Percentiles rank a stretch among this genome's conserved stretches.
phyloP scores from a whole-genome alignment of 306 rosid genomes.

The Leucaena leucocephala region DNA sequence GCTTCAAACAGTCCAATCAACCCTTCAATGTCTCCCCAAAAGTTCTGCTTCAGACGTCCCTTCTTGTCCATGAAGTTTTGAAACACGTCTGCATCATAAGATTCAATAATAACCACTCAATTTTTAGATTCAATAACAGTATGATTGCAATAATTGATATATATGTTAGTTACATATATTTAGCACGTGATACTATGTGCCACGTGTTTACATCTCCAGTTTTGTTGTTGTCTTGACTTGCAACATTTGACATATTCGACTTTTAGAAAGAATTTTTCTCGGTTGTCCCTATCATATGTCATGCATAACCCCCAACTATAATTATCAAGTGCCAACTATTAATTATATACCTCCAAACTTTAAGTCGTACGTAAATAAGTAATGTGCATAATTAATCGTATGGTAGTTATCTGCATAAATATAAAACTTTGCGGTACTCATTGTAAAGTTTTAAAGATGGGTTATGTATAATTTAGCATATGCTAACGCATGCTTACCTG shows the following conservation, averaged over 20 bases:
- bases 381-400: too few species aligned
- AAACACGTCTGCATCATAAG: slow-evolving; percentile 1
- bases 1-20: slow-evolving; percentile 43
- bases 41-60: background rate
- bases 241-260: background rate
- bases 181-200: too few species aligned
- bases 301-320: too few species aligned
- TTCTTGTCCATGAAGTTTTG: slow-evolving; percentile 16
- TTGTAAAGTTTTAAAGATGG: background rate
- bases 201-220: too few species aligned
- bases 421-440: background rate
- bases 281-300: background rate
- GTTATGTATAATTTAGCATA: background rate
- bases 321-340: too few species aligned
- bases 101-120: background rate
- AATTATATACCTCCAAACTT: too few species aligned
- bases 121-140: background rate
- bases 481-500: slow-evolving; percentile 11
- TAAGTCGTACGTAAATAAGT: too few species aligned
- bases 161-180: too few species aligned
- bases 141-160: too few species aligned
- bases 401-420: background rate
- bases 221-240: background rate
- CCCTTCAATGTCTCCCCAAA: slow-evolving; percentile 21
- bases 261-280: background rate